These are phyloP conservation scores for Verticillium dahliae DNA, from an alignment of 2,329 filamentous ascomycete species.

Conservation along the genomic window DNA sequence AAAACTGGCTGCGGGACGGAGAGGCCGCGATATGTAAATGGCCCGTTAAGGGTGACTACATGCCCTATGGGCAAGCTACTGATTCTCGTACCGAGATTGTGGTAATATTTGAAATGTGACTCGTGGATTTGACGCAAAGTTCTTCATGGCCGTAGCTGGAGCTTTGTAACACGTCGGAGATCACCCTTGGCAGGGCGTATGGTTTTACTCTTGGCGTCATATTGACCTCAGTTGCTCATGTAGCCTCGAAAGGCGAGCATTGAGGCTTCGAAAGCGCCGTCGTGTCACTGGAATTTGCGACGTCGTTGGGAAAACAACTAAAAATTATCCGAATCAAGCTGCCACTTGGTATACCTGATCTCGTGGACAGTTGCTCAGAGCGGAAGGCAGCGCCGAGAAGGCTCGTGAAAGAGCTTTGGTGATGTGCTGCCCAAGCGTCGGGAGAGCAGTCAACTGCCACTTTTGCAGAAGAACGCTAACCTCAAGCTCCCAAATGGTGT, in stretches of 20 bases:
- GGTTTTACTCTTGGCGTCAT: constrained; percentile 72
- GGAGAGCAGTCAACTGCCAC: not conserved
- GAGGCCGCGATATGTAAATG: not conserved
- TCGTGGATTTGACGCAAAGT: constrained; percentile 82
- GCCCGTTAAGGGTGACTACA: not conserved
- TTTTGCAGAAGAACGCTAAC: no score
- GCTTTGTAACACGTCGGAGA: constrained; percentile 91
- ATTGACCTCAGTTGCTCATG: constrained; percentile 74
- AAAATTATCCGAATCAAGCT: no score
- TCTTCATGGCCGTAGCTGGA: constrained; percentile 68
- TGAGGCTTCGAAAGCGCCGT: constrained; percentile 88
- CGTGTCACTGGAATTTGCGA: not conserved
- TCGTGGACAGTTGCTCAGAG: not conserved
- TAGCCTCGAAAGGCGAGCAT: constrained; percentile 9
- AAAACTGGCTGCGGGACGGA: no score
- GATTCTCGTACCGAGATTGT: not conserved
- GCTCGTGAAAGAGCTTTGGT: not conserved
- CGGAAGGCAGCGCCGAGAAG: not conserved
- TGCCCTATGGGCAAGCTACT: no score
- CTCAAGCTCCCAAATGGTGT: no score
- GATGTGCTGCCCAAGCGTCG: not conserved
- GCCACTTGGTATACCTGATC: no score
- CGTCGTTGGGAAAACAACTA: not conserved
- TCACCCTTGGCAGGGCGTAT: constrained; percentile 81
- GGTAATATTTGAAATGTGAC: constrained; percentile 50